Conservation (phyloP, 2,329 filamentous ascomycete genomes). For the Paramyrothecium roridum region DNA sequence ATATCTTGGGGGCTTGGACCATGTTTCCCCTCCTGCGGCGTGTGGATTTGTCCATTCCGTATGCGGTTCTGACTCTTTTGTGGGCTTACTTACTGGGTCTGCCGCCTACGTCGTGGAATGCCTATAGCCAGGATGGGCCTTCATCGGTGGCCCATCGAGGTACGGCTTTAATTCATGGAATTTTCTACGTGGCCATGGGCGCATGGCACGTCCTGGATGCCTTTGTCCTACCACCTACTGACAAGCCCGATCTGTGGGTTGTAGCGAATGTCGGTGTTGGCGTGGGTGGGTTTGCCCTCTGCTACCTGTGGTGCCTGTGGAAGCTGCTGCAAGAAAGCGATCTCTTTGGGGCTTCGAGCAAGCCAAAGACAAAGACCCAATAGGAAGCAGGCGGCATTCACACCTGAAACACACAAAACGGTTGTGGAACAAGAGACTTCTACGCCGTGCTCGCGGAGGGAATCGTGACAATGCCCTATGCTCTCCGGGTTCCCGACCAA, state of each 20-base stretch:
- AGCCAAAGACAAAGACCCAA: slow-evolving; percentile 31
- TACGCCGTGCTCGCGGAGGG: neutral
- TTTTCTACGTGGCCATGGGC: slow-evolving; percentile 75
- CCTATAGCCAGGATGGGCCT: slow-evolving; percentile 57
- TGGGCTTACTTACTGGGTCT: slow-evolving; percentile 92
- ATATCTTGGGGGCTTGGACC: slow-evolving; percentile 85
- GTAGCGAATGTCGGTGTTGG: slow-evolving; percentile 87
- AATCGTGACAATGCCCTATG: neutral
- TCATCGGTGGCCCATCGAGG: slow-evolving; percentile 37
- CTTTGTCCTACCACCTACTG: slow-evolving; percentile 62
- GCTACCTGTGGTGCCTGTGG: slow-evolving; percentile 89
- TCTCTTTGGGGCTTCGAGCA: slow-evolving; percentile 33
- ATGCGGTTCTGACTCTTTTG: slow-evolving; percentile 76
- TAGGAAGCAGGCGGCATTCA: slow-evolving; percentile 5
- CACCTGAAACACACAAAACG: slow-evolving; percentile 1
- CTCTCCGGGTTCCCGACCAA: neutral
- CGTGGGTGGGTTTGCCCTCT: slow-evolving; percentile 78
- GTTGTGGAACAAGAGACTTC: neutral
- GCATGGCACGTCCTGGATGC: slow-evolving; percentile 78
- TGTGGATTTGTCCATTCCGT: slow-evolving; percentile 81
- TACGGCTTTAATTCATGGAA: slow-evolving; percentile 67
- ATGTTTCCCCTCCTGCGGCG: slow-evolving; percentile 87
- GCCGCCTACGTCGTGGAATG: slow-evolving; percentile 70
- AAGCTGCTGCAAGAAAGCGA: slow-evolving; percentile 61
- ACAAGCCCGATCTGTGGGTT: slow-evolving; percentile 92